phyloP scores from a whole-genome alignment of 305 asterid genomes.

The Solanum hybrid region DNA sequence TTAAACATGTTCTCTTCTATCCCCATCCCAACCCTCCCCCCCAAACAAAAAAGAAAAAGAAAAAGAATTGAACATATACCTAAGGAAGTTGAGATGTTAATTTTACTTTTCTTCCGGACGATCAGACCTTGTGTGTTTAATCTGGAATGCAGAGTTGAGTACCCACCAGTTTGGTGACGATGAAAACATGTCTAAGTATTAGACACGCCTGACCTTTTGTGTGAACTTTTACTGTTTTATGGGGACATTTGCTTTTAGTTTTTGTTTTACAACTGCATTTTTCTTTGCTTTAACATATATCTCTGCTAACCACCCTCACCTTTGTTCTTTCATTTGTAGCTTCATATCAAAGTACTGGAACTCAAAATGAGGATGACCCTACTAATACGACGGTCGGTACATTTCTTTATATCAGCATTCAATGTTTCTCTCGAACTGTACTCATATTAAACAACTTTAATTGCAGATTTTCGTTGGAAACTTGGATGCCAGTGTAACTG shows the following conservation, averaged over 20 bases:
- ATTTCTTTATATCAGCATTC: neutral
- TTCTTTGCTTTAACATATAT: neutral
- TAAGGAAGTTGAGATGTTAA: neutral
- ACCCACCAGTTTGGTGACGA: neutral
- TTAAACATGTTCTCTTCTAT: neutral
- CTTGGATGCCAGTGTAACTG: slow-evolving; percentile 71
- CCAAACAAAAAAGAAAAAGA: neutral
- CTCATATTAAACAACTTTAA: neutral
- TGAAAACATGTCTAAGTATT: neutral
- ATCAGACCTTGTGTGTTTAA: neutral
- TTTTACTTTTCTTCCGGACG: neutral
- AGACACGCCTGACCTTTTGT: neutral
- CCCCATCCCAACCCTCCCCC: neutral
- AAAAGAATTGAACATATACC: neutral
- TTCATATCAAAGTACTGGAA: slow-evolving; percentile 62
- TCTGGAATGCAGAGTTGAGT: neutral
- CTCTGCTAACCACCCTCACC: neutral
- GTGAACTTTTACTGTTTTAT: neutral
- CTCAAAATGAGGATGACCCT: slow-evolving; percentile 79
- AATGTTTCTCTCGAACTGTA: neutral
- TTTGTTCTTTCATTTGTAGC: slow-evolving; percentile 39
- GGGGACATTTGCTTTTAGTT: neutral
- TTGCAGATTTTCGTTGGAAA: slow-evolving; percentile 88
- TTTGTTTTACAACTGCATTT: neutral
- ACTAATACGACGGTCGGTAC: slow-evolving; percentile 79